Evolutionary conservation across 345 rosid genomes (phyloP), one percentile per base, ranked within the genome.

Genomic region (Hypericum androsaemum): DNA sequence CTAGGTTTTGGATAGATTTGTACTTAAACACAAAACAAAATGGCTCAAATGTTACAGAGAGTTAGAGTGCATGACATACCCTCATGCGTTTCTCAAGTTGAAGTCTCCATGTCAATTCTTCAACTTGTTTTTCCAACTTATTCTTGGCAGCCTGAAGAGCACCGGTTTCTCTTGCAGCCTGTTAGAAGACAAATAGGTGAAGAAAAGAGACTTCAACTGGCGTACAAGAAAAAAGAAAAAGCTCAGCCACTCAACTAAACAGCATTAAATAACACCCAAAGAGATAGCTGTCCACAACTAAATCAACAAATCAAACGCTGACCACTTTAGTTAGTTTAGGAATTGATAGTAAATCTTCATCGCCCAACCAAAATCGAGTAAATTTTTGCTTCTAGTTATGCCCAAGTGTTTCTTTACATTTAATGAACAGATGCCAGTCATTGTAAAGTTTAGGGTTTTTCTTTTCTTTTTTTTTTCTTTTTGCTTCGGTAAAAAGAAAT

Each of bases 141-240:
- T 88, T 92, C 63, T 92, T 92, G 54, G 99, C 99, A 57, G 90
- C 99, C 72, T 92, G 97, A 62, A 92, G 88, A 65, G 99, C 99
- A 67, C 99, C 99, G 28, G 99, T 92, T 80, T 92, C 94, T 70
- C 80, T 81, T 14, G 99, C 99, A 67, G 99, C 97, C 99, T 88
- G 74, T 44, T 22, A 22, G 32, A 22, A 63, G 43, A 52, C 37
- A 69, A 57, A 59, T 16, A 37, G 28, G 13, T 12, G 10, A 56
- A 60, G 5, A 37, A 56, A 9, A 61, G 40, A 47, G 50, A 49
- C n/a, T 10, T 13, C 14, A 46, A 4, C 7, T 46, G 15, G 8
- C 15, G 50, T 37, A 15, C 28, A 22, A 12, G 12, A 50, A 17
- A 22, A 15, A 51, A 32, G 14, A 3, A 37, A 10, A 40, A 42